These are phyloP conservation scores for Lyophyllum atratum DNA, from an alignment of 768 basidiomycete genomes.

Conservation along the genomic window DNA sequence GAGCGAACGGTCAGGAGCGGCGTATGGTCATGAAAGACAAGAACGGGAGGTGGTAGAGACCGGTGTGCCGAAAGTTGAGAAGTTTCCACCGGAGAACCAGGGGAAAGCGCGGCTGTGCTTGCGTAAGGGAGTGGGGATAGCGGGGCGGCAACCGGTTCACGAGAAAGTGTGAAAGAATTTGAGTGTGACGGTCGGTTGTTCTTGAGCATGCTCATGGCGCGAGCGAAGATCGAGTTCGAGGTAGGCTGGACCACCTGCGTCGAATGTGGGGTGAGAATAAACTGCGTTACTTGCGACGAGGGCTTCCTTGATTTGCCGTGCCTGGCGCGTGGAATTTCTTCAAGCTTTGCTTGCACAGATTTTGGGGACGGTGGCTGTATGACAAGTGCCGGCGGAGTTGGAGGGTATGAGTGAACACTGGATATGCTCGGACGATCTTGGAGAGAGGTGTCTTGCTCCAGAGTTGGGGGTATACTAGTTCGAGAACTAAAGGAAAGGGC, in stretches of 20 bases:
- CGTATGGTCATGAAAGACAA: conserved; percentile 74
- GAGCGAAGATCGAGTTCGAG: conserved; percentile 47
- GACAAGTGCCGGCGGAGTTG: conserved; percentile 43
- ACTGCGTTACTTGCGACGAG: conserved; percentile 48
- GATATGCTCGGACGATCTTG: conserved; percentile 31
- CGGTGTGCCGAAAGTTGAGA: conserved; percentile 12
- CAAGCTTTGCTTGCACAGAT: conserved; percentile 29
- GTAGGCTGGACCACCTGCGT: conserved; percentile 34
- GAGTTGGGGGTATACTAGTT: conserved; percentile 35
- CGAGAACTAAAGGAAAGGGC: conserved; percentile 54
- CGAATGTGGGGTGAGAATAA: conserved; percentile 52
- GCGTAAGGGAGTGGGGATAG: conserved; percentile 40
- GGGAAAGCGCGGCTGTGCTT: conserved; percentile 18
- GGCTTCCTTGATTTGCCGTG: conserved; percentile 26
- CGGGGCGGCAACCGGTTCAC: conserved; percentile 28
- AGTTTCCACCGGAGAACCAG: conserved; percentile 18
- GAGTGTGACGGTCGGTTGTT: conserved; percentile 57
- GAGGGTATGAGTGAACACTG: conserved; percentile 61
- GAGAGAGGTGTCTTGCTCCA: conserved; percentile 17
- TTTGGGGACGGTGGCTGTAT: conserved; percentile 36
- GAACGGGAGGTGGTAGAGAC: conserved; percentile 34
- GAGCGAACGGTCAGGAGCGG: conserved; percentile 62
- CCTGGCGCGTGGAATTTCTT: conserved; percentile 20
- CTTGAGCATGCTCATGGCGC: conserved; percentile 50
- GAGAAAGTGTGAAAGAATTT: conserved; percentile 60